Base-by-base conservation (phyloP, 805 yeast genomes). In the Candida incommunis region DNA sequence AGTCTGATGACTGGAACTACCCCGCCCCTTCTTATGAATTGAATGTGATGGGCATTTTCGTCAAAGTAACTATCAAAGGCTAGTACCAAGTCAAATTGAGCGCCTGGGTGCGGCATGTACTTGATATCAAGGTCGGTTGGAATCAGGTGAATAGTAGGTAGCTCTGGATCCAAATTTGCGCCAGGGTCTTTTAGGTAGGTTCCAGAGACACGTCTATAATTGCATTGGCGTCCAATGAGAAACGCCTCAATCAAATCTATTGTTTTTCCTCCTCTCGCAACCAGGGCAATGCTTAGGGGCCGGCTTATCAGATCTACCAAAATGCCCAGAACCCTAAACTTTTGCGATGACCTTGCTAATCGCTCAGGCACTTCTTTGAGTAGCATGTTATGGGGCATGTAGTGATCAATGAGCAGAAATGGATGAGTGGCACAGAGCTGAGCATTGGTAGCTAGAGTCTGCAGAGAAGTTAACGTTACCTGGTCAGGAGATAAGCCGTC, bases 401-500 rank as follows among this genome's bases (percentile, higher is more conserved):
- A 79, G 59, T 88, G 95, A 47, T 79, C 80, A 45, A 90, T 84
- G 43, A 90, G 64, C 43, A 90, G 62, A 54, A 82, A 88, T 0
- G 97, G 97, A 63, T 90, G 98, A 0, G 90, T 76, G 22, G 94
- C 78, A 2, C 88, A 92, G 22, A 80, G 68, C 58, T 80, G 80
- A 40, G 88, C 76, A 62, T 88, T 87, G 47, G 74, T 62, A 48
- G 84, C 74, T 61, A 94, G 75, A 4, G 84, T 80, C 48, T 77
- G 74, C 59, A 90, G 69, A 0, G 94, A 79, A 55, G 84, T 67
- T 29, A 82, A 74, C 23, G 83, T 75, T 41, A 71, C 71, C 43
- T 75, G 77, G 41, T 60, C 53, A n/a, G 59, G 49, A 5, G 66
- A 61, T 25, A 25, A 7, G 37, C 62, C 67, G 45, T 86, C 94